Evolutionary conservation across 148 eudicot species (phyloP).

Genomic region (Mesembryanthemum crystallinum): DNA sequence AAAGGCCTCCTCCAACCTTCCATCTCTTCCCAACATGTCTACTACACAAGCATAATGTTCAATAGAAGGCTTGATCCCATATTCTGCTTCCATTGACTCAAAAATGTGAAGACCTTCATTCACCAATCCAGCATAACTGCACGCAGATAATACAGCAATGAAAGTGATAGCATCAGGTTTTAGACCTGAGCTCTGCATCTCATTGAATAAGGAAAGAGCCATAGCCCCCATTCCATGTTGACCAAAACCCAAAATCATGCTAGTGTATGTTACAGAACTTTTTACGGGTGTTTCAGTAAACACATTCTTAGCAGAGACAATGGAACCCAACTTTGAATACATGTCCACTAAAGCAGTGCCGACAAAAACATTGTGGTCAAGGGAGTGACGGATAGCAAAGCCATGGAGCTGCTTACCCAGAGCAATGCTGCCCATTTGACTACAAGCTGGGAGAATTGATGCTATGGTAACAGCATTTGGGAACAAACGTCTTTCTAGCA

Average conservation of each 20-base stretch:
- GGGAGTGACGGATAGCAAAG: constrained; percentile 55
- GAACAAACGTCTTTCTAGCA: constrained; percentile 49
- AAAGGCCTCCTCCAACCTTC: constrained; percentile 70
- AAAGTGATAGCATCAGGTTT: constrained; percentile 78
- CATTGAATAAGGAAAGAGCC: constrained; percentile 56
- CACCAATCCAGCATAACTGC: constrained; percentile 81
- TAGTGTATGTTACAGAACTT: constrained; percentile 74
- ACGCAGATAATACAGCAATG: constrained; percentile 77
- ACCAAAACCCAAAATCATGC: constrained; percentile 83
- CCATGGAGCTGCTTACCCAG: constrained; percentile 75
- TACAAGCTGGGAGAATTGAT: constrained; percentile 79
- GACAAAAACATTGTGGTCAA: constrained; percentile 70
- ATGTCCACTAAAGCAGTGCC: constrained; percentile 73
- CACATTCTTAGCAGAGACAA: constrained; percentile 60
- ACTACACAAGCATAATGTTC: constrained; percentile 82
- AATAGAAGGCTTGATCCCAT: constrained; percentile 50
- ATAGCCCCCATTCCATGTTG: constrained; percentile 76
- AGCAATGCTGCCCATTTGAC: constrained; percentile 49
- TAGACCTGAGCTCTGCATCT: constrained; percentile 52
- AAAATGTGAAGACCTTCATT: constrained; percentile 74
- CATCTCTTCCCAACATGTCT: constrained; percentile 86
- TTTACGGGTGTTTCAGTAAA: constrained; percentile 43
- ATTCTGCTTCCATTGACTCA: constrained; percentile 62
- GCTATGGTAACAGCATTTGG: constrained; percentile 84
- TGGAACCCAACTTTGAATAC: constrained; percentile 79